Evolutionary conservation across 176 grass and related monocot genomes (phyloP), one percentile per base, ranked within the genome.

Genomic region (Triticum dicoccoides): DNA sequence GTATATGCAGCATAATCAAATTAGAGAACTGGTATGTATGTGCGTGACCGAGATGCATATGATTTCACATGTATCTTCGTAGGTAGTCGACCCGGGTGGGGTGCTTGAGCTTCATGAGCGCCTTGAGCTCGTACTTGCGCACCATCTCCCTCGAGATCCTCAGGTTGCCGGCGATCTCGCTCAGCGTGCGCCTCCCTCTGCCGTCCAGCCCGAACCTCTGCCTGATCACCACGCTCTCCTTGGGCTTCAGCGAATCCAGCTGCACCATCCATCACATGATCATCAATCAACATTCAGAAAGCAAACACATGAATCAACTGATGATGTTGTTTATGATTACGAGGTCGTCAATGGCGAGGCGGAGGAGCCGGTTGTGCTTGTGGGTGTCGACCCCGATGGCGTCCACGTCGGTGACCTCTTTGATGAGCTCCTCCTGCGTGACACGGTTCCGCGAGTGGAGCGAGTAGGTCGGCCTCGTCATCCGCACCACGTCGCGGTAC

Each of bases 71-170:
- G 82, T 95, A 90, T 82, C 90, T 90, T 71, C 93, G 90, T 15
- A 98, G 87, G 86, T 98, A 98, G 2, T 95, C 93, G 20, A 98
- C 89, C 10, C 96, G 79, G 0, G 93, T 85, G 2, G 96, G 96
- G 83, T 98, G 96, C 59, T 95, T 98, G 67, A 98, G 93, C 91
- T 98, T 98, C 88, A 98, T 95, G 25, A 98, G 89, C 30, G 93
- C 96, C 91, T 98, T 98, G 76, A 98, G 68, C 88, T 98, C 96
- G 73, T 98, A 81, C 84, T 98, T 95, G 71, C 96, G 87, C 11
- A 94, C 96, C 96, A 95, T 95, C 76, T 98, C 93, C 82, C 91
- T 89, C 0, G 96, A 95, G 79, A 98, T 98, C 61, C 52, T 94
- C 21, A 98, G 91, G 63, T 98, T 98, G 4, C 93, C 90, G 7